A percentile compares a stretch with the other conserved stretches of the same genome.
Conservation (phyloP, 2,329 filamentous ascomycete species). For the Exophiala aquamarina region DNA sequence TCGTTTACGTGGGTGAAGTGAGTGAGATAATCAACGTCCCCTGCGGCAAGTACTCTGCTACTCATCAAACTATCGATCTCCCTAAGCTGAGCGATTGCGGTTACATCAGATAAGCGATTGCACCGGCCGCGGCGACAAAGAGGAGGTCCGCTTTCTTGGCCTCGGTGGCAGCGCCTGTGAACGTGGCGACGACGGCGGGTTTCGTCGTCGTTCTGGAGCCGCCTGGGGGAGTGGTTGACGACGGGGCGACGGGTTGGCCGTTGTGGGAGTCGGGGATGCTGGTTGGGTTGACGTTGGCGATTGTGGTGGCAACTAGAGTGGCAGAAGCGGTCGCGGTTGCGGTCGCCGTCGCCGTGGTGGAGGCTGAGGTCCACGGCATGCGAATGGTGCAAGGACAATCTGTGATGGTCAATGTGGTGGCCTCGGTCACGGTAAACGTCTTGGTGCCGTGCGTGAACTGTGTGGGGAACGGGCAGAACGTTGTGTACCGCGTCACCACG, state of each 20-base stretch:
- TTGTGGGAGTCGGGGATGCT: not conserved
- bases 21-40: no score
- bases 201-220: not conserved
- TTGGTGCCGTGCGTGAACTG: not conserved
- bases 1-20: no score
- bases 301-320: not conserved
- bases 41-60: no score
- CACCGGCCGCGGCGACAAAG: no score
- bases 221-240: not conserved
- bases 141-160: not conserved
- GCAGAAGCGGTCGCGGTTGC: not conserved
- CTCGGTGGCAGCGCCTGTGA: not conserved
- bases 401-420: constrained; percentile 21
- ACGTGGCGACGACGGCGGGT: not conserved
- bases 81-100: no score
- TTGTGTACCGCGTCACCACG: constrained; percentile 11
- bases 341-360: not conserved
- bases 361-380: not conserved
- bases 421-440: constrained; percentile 18
- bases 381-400: constrained; percentile 19
- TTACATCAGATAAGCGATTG: no score
- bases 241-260: not conserved
- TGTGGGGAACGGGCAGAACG: constrained; percentile 17
- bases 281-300: not conserved
- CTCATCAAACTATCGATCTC: no score